Conservation (phyloP, 257 asterid species). For the Solanum sejunctum region DNA sequence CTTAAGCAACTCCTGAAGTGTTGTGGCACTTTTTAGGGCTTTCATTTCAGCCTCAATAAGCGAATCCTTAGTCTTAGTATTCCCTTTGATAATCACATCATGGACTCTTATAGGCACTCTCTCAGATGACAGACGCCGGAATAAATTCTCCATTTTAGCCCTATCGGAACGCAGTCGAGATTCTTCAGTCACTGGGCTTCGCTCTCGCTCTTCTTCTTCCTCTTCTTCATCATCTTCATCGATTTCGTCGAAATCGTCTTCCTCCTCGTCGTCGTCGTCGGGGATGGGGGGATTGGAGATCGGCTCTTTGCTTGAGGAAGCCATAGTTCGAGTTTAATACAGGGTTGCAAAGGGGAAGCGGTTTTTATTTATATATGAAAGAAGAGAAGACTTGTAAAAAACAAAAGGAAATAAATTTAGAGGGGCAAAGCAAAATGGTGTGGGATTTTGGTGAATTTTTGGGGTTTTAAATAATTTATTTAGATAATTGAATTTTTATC, state of each 20-base stretch:
- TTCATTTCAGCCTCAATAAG: slow-evolving; percentile 63
- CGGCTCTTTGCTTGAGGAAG: slow-evolving; percentile 3
- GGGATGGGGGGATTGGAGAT: not conserved
- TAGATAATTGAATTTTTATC: no score
- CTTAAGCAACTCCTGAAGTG: slow-evolving; percentile 61
- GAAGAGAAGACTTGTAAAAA: not conserved
- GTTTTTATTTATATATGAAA: not conserved
- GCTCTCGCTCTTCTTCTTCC: slow-evolving; percentile 22
- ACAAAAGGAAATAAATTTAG: not conserved
- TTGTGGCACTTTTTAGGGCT: slow-evolving; percentile 37
- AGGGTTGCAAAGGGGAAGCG: not conserved
- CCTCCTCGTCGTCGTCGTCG: not conserved
- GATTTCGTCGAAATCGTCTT: slow-evolving; percentile 24
- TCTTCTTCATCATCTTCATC: slow-evolving; percentile 11
- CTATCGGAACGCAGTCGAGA: slow-evolving; percentile 36
- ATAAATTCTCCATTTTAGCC: slow-evolving; percentile 37
- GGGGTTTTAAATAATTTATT: not conserved
- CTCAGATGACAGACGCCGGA: slow-evolving; percentile 51
- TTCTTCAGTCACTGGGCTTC: slow-evolving; percentile 16
- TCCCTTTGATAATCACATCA: slow-evolving; percentile 79
- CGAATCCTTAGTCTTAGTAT: slow-evolving; percentile 56
- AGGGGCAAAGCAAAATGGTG: not conserved
- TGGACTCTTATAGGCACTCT: slow-evolving; percentile 71
- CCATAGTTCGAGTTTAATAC: not conserved
- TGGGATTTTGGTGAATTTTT: not conserved